phyloP scores from a whole-genome alignment of 202 grass and related monocot genomes.

The Musa balbisiana region DNA sequence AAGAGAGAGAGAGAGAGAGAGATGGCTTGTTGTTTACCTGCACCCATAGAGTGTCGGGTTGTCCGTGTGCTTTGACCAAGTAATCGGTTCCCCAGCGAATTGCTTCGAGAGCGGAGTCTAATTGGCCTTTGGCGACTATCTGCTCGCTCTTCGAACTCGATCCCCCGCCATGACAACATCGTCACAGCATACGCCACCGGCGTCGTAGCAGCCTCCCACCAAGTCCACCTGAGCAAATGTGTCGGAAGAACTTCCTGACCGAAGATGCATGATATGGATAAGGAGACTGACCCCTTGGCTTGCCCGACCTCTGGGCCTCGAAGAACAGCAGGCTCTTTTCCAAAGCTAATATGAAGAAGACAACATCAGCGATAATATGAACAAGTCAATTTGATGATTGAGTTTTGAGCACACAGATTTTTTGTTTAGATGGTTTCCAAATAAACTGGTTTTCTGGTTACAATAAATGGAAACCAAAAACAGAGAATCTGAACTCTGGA shows the following conservation, averaged over 20 bases:
- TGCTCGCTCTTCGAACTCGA: slow-evolving; percentile 73
- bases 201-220: slow-evolving; percentile 89
- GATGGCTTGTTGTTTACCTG: slow-evolving; percentile 31
- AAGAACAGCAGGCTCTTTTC: slow-evolving; percentile 80
- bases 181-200: slow-evolving; percentile 79
- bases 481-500: too few species aligned
- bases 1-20: background rate
- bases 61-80: slow-evolving; percentile 83
- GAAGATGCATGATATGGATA: slow-evolving; percentile 20
- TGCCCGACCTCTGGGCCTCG: slow-evolving; percentile 78
- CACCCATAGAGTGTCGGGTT: slow-evolving; percentile 65
- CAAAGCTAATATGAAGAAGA: slow-evolving; percentile 27
- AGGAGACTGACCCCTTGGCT: slow-evolving; percentile 45
- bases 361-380: too few species aligned
- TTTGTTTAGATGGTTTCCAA: too few species aligned
- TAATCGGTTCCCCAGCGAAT: slow-evolving; percentile 75
- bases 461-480: too few species aligned
- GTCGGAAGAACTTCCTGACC: slow-evolving; percentile 30
- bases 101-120: slow-evolving; percentile 51
- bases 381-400: too few species aligned
- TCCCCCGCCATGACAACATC: slow-evolving; percentile 53
- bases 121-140: slow-evolving; percentile 49
- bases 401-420: too few species aligned
- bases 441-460: too few species aligned
- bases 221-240: slow-evolving; percentile 49